phyloP scores from a whole-genome alignment of 441 rosid genomes.

The Populus hybrid region DNA sequence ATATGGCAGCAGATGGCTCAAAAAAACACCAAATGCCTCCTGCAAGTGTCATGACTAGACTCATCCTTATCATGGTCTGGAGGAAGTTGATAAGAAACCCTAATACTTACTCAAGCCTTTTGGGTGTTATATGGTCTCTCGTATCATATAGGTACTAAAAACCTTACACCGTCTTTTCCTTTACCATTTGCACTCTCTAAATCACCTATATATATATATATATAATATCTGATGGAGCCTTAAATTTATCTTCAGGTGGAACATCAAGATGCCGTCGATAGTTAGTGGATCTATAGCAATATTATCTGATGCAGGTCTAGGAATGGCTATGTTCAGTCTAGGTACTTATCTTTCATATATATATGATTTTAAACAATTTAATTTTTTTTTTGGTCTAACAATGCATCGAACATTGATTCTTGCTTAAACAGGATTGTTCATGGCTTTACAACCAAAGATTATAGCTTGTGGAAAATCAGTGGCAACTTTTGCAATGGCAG shows the following conservation, averaged over 20 bases:
- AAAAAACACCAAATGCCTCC: conserved; percentile 78
- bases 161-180: neutral
- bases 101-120: conserved; percentile 80
- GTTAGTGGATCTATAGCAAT: conserved; percentile 71
- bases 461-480: conserved; percentile 29
- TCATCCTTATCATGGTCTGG: conserved; percentile 84
- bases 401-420: neutral
- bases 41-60: conserved; percentile 84
- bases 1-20: conserved; percentile 34
- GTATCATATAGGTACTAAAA: conserved; percentile 56
- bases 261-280: conserved; percentile 74
- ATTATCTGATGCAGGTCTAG: conserved; percentile 67
- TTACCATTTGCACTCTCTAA: neutral
- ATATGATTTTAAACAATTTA: too few relatives aligned
- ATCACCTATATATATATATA: neutral
- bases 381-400: neutral
- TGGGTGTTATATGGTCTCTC: conserved; percentile 82
- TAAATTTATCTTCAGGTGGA: conserved; percentile 43
- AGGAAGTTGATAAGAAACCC: conserved; percentile 91
- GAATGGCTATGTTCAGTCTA: conserved; percentile 46
- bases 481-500: conserved; percentile 88
- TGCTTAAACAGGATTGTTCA: conserved; percentile 58
- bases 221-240: neutral
- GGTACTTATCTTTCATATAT: conserved; percentile 35
- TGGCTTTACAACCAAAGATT: conserved; percentile 86